phyloP scores from a whole-genome alignment of 2,329 filamentous ascomycete species.

The Graphilbum fragrans region DNA sequence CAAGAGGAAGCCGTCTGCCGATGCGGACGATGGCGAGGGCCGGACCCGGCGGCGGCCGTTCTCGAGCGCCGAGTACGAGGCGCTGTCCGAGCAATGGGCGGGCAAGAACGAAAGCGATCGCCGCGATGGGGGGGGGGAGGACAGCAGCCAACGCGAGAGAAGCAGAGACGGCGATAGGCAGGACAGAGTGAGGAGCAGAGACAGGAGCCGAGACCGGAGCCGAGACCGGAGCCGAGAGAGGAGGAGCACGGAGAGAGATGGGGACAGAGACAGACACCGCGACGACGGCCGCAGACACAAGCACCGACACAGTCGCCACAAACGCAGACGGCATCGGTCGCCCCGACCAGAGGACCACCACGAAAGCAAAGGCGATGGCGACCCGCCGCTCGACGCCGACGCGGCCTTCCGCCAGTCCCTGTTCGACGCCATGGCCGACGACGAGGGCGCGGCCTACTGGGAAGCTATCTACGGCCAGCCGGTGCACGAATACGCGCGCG shows the following conservation, averaged over 20 bases:
- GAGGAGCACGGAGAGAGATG: neutral
- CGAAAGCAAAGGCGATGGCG: conserved; percentile 10
- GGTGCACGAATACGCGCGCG: conserved; percentile 42
- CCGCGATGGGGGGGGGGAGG: neutral
- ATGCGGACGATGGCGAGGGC: too few relatives aligned
- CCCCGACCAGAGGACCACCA: conserved; percentile 4
- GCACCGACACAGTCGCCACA: conserved; percentile 8
- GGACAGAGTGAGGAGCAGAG: too few relatives aligned
- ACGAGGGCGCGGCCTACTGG: conserved; percentile 94
- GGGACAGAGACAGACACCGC: neutral
- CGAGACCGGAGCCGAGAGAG: neutral
- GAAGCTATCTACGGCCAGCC: conserved; percentile 93
- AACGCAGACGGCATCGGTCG: neutral
- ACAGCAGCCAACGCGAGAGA: neutral
- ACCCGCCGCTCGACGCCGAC: conserved; percentile 50
- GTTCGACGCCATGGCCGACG: conserved; percentile 93
- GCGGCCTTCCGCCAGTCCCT: conserved; percentile 83
- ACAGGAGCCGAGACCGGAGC: neutral
- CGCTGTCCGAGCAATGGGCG: too few relatives aligned
- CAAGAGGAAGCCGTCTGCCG: too few relatives aligned
- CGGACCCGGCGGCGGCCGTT: too few relatives aligned
- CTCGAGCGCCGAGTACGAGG: too few relatives aligned
- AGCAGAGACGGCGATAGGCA: neutral
- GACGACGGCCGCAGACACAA: neutral
- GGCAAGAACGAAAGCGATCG: too few relatives aligned